A percentile compares a stretch with the other conserved stretches of the same genome.
phyloP scores from a whole-genome alignment of 2,329 filamentous ascomycete species.

The Chrysoporthe puriensis region DNA sequence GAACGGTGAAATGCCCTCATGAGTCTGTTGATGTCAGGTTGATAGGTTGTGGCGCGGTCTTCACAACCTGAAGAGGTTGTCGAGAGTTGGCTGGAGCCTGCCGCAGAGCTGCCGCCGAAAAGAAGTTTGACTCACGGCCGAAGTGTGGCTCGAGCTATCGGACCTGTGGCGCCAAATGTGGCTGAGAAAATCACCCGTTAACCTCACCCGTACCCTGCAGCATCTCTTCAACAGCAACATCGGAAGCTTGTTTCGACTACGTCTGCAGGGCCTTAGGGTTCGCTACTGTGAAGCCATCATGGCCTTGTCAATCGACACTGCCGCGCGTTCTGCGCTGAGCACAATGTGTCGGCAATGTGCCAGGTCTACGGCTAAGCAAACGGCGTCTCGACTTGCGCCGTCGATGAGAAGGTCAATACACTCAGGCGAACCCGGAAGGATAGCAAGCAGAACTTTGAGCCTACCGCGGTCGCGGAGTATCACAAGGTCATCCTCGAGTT shows the following conservation, averaged over 20 bases:
- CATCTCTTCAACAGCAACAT: conserved; percentile 3
- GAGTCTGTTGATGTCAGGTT: conserved; percentile 17
- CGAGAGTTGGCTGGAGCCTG: conserved; percentile 4
- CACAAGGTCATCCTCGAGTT: conserved; percentile 20
- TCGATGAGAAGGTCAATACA: conserved; percentile 21
- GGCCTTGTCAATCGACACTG: conserved; percentile 27
- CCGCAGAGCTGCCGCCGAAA: not conserved
- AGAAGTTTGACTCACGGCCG: conserved; percentile 14
- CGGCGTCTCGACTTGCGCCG: conserved; percentile 19
- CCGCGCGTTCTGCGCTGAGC: conserved; percentile 27
- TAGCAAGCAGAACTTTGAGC: conserved; percentile 8
- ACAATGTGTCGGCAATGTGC: conserved; percentile 30
- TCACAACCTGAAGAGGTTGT: conserved; percentile 16
- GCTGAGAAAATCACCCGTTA: conserved; percentile 9
- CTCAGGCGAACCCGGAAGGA: conserved; percentile 18
- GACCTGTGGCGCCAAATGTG: conserved; percentile 14
- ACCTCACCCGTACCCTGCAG: conserved; percentile 6
- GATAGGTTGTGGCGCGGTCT: conserved; percentile 14
- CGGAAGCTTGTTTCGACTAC: not conserved
- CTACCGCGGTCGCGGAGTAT: conserved; percentile 4
- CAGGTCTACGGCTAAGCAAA: conserved; percentile 17
- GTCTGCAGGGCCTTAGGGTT: not conserved
- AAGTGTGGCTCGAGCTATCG: conserved; percentile 12
- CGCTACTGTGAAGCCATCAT: conserved; percentile 7
- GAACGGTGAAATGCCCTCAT: conserved; percentile 51